A percentile compares a stretch with the other conserved stretches of the same genome.
phyloP scores from a whole-genome alignment of 2,329 filamentous ascomycete species.

The Graphiopsis chlorocephala region DNA sequence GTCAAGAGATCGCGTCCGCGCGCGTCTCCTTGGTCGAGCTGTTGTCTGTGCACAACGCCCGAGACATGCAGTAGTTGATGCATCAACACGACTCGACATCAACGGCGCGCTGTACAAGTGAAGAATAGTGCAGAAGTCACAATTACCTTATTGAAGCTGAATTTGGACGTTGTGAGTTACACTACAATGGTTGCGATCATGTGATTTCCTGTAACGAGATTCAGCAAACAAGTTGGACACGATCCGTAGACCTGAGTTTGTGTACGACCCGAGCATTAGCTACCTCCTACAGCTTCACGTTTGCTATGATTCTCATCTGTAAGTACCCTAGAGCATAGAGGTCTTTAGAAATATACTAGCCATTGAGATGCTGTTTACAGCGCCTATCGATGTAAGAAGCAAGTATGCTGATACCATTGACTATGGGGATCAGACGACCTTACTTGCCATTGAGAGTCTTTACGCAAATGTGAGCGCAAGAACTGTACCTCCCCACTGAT shows the following conservation, averaged over 20 bases:
- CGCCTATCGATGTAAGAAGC: too few relatives aligned
- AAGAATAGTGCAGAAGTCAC: neutral
- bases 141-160: too few relatives aligned
- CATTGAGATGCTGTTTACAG: too few relatives aligned
- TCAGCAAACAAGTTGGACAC: neutral
- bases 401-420: too few relatives aligned
- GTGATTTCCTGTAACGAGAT: neutral
- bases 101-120: neutral
- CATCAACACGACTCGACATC: neutral
- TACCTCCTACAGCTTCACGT: too few relatives aligned
- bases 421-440: too few relatives aligned
- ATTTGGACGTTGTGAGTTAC: neutral
- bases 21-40: neutral
- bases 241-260: neutral
- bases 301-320: too few relatives aligned
- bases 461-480: too few relatives aligned
- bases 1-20: constrained; percentile 1
- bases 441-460: too few relatives aligned
- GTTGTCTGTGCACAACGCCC: neutral
- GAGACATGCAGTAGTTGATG: constrained; percentile 7
- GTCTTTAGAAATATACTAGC: too few relatives aligned
- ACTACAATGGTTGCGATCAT: neutral
- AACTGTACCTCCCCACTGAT: neutral
- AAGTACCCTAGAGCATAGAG: too few relatives aligned
- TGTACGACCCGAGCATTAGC: too few relatives aligned